These are phyloP conservation scores for Dryadomyces quercivorus DNA, from an alignment of 2,329 filamentous ascomycete genomes.

Conservation along the genomic window DNA sequence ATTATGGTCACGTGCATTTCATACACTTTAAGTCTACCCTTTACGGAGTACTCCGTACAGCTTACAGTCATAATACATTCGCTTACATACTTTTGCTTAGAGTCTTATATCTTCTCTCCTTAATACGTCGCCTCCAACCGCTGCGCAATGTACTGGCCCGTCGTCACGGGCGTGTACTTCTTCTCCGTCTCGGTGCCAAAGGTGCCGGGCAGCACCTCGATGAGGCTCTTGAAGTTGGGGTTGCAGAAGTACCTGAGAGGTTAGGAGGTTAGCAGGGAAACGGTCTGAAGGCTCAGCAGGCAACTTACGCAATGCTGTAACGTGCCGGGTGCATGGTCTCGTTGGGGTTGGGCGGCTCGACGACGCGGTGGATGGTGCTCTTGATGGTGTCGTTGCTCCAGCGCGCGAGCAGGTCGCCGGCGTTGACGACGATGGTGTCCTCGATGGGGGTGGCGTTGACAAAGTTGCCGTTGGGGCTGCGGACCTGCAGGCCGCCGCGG, in stretches of 20 bases:
- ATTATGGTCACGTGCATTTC: no score
- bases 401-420: constrained; percentile 71
- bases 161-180: constrained; percentile 69
- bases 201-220: constrained; percentile 73
- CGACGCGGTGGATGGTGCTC: constrained; percentile 80
- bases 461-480: constrained; percentile 63
- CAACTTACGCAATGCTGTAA: constrained; percentile 69
- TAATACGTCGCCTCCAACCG: constrained; percentile 64
- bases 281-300: background rate
- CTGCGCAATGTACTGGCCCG: constrained; percentile 69
- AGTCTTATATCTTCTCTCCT: no score
- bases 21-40: no score
- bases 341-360: constrained; percentile 57
- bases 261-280: background rate
- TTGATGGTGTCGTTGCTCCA: constrained; percentile 91
- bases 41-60: no score
- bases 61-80: no score
- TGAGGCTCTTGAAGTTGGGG: constrained; percentile 62
- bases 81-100: no score
- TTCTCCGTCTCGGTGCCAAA: constrained; percentile 51
- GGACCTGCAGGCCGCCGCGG: constrained; percentile 43
- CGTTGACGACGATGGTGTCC: constrained; percentile 77
- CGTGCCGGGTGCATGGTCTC: constrained; percentile 55
- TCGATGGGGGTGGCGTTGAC: constrained; percentile 74
- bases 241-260: constrained; percentile 67